Percentiles rank a stretch among this genome's conserved stretches.
Conservation (phyloP, 805 yeast species). For the Suhomyces tanzawaensis region DNA sequence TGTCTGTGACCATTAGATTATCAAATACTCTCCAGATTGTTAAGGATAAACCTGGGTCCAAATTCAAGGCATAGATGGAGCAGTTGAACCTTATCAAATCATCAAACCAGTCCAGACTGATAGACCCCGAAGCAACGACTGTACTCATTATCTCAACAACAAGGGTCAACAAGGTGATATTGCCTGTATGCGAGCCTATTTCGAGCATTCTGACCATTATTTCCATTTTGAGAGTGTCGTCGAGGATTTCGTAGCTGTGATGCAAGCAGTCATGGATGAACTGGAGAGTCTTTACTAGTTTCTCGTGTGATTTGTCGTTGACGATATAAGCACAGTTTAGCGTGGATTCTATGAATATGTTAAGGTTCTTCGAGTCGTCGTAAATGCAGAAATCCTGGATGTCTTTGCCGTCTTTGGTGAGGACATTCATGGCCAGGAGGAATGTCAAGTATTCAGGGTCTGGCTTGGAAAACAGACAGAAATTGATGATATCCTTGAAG, state of each 20-base stretch:
- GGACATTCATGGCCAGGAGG: slow-evolving; percentile 42
- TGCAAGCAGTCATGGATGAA: slow-evolving; percentile 47
- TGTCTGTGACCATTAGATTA: slow-evolving; percentile 36
- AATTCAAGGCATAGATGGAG: slow-evolving; percentile 32
- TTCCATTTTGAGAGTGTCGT: slow-evolving; percentile 30
- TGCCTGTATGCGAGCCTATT: slow-evolving; percentile 41
- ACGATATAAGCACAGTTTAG: neutral
- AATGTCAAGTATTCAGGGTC: slow-evolving; percentile 55
- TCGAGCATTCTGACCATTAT: slow-evolving; percentile 34
- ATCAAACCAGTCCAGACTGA: slow-evolving; percentile 42
- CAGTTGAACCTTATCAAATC: slow-evolving; percentile 45
- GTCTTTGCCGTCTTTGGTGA: slow-evolving; percentile 55
- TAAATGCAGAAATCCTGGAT: slow-evolving; percentile 50
- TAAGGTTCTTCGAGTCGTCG: slow-evolving; percentile 30
- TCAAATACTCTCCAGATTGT: slow-evolving; percentile 38
- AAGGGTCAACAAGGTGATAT: slow-evolving; percentile 31
- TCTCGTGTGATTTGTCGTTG: neutral
- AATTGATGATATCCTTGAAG: slow-evolving; percentile 55
- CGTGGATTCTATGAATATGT: slow-evolving; percentile 12
- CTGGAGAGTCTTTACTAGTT: slow-evolving; percentile 20
- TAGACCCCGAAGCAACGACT: slow-evolving; percentile 42
- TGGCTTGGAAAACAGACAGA: slow-evolving; percentile 32
- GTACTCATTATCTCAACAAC: slow-evolving; percentile 44
- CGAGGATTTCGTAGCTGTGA: slow-evolving; percentile 45
- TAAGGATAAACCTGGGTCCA: slow-evolving; percentile 33